Evolutionary conservation across 768 basidiomycete genomes (phyloP).

Genomic region (Phanerochaete carnosa): DNA sequence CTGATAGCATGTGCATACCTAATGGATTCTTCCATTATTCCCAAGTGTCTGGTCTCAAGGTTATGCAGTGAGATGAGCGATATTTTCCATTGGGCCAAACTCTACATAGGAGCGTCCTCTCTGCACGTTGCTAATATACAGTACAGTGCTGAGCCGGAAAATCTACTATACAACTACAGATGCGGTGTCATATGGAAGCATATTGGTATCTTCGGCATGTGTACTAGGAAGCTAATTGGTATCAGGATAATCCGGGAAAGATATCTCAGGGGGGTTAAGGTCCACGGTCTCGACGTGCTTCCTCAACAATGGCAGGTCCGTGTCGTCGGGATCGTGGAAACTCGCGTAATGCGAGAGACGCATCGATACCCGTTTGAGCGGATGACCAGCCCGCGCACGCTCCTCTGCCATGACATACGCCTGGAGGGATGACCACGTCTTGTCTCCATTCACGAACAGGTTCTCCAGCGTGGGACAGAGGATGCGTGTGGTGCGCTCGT

Average conservation of each 20-base stretch:
- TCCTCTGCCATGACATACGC: slow-evolving; percentile 23
- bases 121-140: slow-evolving; percentile 1
- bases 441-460: slow-evolving; percentile 22
- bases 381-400: slow-evolving; percentile 17
- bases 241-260: slow-evolving; percentile 16
- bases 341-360: slow-evolving; percentile 25
- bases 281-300: slow-evolving; percentile 24
- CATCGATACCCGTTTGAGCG: slow-evolving; percentile 23
- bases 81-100: not conserved
- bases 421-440: slow-evolving; percentile 27
- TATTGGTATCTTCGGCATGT: not conserved
- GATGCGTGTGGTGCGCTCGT: slow-evolving; percentile 17
- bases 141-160: not conserved
- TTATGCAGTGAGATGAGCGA: not conserved
- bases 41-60: no score
- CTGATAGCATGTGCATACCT: not conserved
- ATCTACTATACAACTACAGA: slow-evolving; percentile 2
- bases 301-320: slow-evolving; percentile 23
- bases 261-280: slow-evolving; percentile 20
- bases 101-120: not conserved
- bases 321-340: slow-evolving; percentile 25
- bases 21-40: not conserved
- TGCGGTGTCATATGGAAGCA: not conserved
- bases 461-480: slow-evolving; percentile 23
- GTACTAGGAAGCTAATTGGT: not conserved